These are phyloP conservation scores for Mikania micrantha DNA, from an alignment of 129 eudicot genomes.

Conservation along the genomic window DNA sequence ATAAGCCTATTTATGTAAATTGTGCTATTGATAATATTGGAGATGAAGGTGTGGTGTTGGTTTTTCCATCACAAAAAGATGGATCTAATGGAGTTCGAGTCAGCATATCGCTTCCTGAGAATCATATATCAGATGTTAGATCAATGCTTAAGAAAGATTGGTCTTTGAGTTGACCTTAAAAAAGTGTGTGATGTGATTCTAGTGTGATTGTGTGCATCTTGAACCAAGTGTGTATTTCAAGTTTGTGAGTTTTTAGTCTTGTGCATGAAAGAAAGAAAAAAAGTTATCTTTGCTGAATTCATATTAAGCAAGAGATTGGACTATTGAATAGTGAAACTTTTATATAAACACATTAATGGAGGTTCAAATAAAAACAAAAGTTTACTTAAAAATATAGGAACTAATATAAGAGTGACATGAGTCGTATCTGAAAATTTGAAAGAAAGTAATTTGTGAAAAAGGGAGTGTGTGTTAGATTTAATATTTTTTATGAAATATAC, in stretches of 20 bases:
- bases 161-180: slow-evolving; percentile 17
- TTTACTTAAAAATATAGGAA: too few species aligned
- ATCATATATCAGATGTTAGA: slow-evolving; percentile 35
- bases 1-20: slow-evolving; percentile 43
- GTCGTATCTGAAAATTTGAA: too few species aligned
- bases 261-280: too few species aligned
- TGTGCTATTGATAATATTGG: slow-evolving; percentile 62
- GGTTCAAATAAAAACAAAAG: too few species aligned
- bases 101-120: slow-evolving; percentile 43
- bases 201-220: not conserved
- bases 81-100: slow-evolving; percentile 30
- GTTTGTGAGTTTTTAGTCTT: not conserved
- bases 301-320: too few species aligned
- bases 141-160: slow-evolving; percentile 35
- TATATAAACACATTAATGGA: too few species aligned
- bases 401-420: too few species aligned
- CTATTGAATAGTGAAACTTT: too few species aligned
- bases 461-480: too few species aligned
- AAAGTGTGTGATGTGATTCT: not conserved
- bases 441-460: too few species aligned
- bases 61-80: slow-evolving; percentile 37
- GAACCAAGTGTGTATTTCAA: not conserved
- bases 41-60: slow-evolving; percentile 72
- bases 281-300: too few species aligned
- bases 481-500: too few species aligned